Evolutionary conservation across 257 asterid genomes (phyloP).

Genomic region (Plantago elongata): DNA sequence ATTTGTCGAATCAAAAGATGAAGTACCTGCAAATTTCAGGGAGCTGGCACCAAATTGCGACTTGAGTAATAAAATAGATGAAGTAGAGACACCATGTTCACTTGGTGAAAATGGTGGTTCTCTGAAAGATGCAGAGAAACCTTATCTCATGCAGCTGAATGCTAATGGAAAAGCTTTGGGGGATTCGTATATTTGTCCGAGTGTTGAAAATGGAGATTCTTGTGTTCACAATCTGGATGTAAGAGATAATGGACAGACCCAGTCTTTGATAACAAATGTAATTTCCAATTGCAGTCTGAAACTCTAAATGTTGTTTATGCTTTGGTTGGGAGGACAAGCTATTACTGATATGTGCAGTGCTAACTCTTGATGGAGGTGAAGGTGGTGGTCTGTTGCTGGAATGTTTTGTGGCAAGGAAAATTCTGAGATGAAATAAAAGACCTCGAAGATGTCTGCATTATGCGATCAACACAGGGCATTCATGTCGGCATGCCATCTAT

Average conservation of each 20-base stretch:
- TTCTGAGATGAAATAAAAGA: not conserved
- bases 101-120: slow-evolving; percentile 28
- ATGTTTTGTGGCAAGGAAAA: not conserved
- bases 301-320: slow-evolving; percentile 5
- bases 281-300: slow-evolving; percentile 11
- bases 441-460: slow-evolving; percentile 14
- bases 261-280: slow-evolving; percentile 7
- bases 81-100: slow-evolving; percentile 14
- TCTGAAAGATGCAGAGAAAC: slow-evolving; percentile 21
- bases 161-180: slow-evolving; percentile 27
- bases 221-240: not conserved
- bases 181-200: slow-evolving; percentile 19
- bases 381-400: slow-evolving; percentile 18
- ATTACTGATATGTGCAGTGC: slow-evolving; percentile 7
- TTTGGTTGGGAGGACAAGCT: not conserved
- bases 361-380: slow-evolving; percentile 2
- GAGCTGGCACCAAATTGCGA: slow-evolving; percentile 13
- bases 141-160: slow-evolving; percentile 12
- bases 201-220: slow-evolving; percentile 32
- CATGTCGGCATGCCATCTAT: not conserved
- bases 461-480: slow-evolving; percentile 2
- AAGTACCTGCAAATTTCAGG: slow-evolving; percentile 15
- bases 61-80: slow-evolving; percentile 18
- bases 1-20: slow-evolving; percentile 19
- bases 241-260: slow-evolving; percentile 14